These are phyloP conservation scores for Cajanus cajan DNA, from an alignment of 306 rosid genomes.

Conservation along the genomic window DNA sequence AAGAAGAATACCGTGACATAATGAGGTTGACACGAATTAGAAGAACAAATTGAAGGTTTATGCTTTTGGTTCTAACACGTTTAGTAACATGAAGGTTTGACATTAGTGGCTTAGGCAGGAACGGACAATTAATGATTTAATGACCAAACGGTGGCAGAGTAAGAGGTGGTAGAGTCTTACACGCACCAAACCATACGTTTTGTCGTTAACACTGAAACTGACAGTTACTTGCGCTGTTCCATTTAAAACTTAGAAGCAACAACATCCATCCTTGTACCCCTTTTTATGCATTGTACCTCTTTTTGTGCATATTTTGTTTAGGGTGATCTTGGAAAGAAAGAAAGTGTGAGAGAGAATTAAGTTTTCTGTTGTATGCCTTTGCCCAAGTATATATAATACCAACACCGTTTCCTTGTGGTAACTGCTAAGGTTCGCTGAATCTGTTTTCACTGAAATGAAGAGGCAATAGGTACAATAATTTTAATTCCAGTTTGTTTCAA, in stretches of 20 bases:
- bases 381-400: background rate
- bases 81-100: background rate
- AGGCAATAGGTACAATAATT: background rate
- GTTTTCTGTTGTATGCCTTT: background rate
- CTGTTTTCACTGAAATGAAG: background rate
- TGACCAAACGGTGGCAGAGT: background rate
- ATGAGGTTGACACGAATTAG: background rate
- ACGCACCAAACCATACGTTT: background rate
- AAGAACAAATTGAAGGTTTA: background rate
- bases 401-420: too few species aligned
- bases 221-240: background rate
- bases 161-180: background rate
- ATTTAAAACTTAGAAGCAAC: conserved; percentile 29
- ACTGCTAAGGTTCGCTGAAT: background rate
- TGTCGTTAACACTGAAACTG: background rate
- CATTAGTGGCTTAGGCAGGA: background rate
- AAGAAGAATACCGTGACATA: background rate
- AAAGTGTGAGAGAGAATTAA: too few species aligned
- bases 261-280: background rate
- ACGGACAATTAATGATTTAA: background rate
- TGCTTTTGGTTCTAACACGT: background rate
- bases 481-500: background rate
- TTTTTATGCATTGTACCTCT: background rate
- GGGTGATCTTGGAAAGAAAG: too few species aligned
- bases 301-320: too few species aligned